phyloP scores from a whole-genome alignment of 108 stramenopile genomes.

The Cyclotella choctawhatcheeana region DNA sequence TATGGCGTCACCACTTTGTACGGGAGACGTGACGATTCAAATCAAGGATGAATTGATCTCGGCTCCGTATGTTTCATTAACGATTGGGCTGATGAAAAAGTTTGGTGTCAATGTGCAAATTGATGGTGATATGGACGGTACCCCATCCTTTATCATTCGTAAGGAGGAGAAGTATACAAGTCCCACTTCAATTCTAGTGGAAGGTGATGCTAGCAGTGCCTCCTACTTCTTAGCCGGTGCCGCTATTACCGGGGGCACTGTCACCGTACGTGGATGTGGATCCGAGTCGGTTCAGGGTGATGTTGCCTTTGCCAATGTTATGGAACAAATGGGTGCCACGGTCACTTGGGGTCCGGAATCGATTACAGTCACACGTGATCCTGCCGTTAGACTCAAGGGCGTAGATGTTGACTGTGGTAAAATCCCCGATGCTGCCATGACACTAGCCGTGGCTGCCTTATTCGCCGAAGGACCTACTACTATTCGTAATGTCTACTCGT shows the following conservation, averaged over 20 bases:
- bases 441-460: slow-evolving; percentile 93
- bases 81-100: slow-evolving; percentile 96
- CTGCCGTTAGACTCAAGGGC: slow-evolving; percentile 76
- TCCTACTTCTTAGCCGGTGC: slow-evolving; percentile 97
- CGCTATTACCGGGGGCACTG: slow-evolving; percentile 94
- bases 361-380: slow-evolving; percentile 93
- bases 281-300: slow-evolving; percentile 95
- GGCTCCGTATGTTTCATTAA: slow-evolving; percentile 95
- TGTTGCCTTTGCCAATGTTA: slow-evolving; percentile 95
- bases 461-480: slow-evolving; percentile 96
- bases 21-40: slow-evolving; percentile 81
- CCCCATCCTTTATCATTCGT: slow-evolving; percentile 74
- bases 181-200: slow-evolving; percentile 82
- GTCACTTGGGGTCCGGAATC: slow-evolving; percentile 89
- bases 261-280: slow-evolving; percentile 93
- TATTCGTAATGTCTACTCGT: slow-evolving; percentile 97
- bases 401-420: slow-evolving; percentile 97
- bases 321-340: slow-evolving; percentile 95
- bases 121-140: slow-evolving; percentile 76
- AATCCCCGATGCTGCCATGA: slow-evolving; percentile 99
- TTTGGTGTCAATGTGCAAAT: slow-evolving; percentile 86
- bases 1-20: slow-evolving; percentile 91
- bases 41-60: slow-evolving; percentile 96
- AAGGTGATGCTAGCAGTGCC: slow-evolving; percentile 97
- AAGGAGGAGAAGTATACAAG: slow-evolving; percentile 72